Base-by-base conservation (phyloP, 345 rosid genomes). In the Salix koriyanagi region DNA sequence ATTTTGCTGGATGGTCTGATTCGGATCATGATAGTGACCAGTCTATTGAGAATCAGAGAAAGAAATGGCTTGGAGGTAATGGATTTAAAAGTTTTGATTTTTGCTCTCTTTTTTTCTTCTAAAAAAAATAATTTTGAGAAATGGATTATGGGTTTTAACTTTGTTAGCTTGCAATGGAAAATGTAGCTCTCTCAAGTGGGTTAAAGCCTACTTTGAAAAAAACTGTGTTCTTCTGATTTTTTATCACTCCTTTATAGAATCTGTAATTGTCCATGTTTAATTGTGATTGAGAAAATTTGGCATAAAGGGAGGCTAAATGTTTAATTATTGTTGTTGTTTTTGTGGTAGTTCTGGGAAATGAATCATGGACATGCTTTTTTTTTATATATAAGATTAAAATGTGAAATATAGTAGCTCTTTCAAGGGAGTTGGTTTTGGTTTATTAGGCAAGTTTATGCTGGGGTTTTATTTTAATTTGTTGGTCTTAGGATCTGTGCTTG, bases 1-100 rank as follows among this genome's bases (percentile, higher is more conserved):
- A 80, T 65, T 82, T 93, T 61, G 83, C 94, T 46, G 99, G 97
- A 4, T 91, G 99, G 98, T 79, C 87, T 19, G 88, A 83, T 79
- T 86, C 96, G 6, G 90, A 80, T 42, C 76, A 67, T 21, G 77
- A 65, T 26, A 86, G 64, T 16, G 87, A 75, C 3, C 82, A 76
- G 50, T 75, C 90, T 11, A 26, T 62, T 10, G 88, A 86, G 79
- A 77, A 81, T 19, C 81, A 75, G 76, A 88, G 76, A 89, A 90
- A 90, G 85, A 83, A 76, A 72, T 84, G 79, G 84, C 25, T 58
- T 58, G 26, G 14, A 58, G 64, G 64, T 58, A 58, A 58, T n/a
- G 64, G 14, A 23, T n/a, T 23, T 23, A 11, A 23, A 9, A n/a
- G 23, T 10, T 58, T 58, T 9, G 10, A 52, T 52, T 52, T 52